phyloP scores from a whole-genome alignment of 129 eudicot genomes.

The Centaurea solstitialis region DNA sequence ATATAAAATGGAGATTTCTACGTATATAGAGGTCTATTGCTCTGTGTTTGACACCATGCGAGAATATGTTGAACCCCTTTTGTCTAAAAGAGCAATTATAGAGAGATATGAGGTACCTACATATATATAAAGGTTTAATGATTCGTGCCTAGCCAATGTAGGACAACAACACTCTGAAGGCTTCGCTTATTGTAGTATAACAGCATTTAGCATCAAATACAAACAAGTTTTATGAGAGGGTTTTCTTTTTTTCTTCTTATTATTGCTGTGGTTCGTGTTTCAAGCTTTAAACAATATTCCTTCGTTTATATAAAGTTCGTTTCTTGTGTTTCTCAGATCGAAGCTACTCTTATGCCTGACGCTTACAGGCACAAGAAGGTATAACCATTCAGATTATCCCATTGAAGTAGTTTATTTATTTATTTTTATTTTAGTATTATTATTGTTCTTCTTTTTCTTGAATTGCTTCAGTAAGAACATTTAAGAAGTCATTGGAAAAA shows the following conservation, averaged over 20 bases:
- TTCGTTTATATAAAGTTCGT: background rate
- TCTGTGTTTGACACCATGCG: background rate
- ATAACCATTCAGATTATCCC: background rate
- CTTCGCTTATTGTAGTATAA: background rate
- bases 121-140: no score
- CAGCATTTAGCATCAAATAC: background rate
- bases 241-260: background rate
- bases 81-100: background rate
- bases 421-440: no score
- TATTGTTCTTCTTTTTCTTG: no score
- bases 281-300: background rate
- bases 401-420: background rate
- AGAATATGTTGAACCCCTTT: background rate
- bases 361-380: constrained; percentile 90
- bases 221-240: background rate
- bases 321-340: constrained; percentile 58
- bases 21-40: background rate
- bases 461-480: background rate
- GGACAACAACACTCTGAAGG: no score
- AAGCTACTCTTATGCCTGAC: constrained; percentile 89
- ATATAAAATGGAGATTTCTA: background rate
- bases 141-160: no score
- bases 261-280: background rate
- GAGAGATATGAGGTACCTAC: no score
- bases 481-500: background rate